Evolutionary conservation across 352 stramenopile species (phyloP), one percentile per base, ranked within the genome.

Genomic region (Phytophthora rubi): DNA sequence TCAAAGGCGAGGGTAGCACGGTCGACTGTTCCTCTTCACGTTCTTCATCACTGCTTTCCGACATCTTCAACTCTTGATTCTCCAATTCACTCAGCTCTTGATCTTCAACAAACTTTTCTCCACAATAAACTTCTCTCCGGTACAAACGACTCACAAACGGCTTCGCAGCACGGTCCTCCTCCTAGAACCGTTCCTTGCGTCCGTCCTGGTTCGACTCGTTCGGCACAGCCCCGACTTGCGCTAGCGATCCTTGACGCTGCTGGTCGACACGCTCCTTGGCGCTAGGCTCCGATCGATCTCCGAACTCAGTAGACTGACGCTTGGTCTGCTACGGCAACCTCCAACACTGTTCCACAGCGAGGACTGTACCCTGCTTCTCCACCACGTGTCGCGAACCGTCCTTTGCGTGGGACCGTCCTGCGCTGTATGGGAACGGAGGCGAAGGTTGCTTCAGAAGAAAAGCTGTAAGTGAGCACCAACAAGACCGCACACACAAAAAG

Each of bases 301-400:
- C 3, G 2, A 48, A 23, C 13, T 48, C 26, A 30, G 26, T 2
- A 0, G 26, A 30, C 26, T 30, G 26, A 30, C 26, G 26, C 26
- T 30, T 30, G 16, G 5, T 18, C 15, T 30, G 9, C 18, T 16
- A 26, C n/a, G 7, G 9, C 44, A n/a, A 30, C 18, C 47, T 53
- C 18, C 15, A 6, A 16, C 47, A 13, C 16, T 53, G 21, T 6
- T 53, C 18, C 16, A 30, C 47, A 53, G 47, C 47, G 12, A 53
- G 47, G 18, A 53, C 16, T 4, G 18, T 53, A 32, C 47, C 47
- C 47, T 53, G 47, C 47, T 53, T 53, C 47, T 53, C 47, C 47
- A 53, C 47, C 47, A 53, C 47, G 47, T 53, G 47, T 53, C 47
- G 47, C 16, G 47, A 53, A 53, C 21, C 47, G 47, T 32, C 28